Percentiles rank a stretch among this genome's conserved stretches.
These are phyloP conservation scores for Solanum gracilifrons DNA, from an alignment of 257 asterid species.

Conservation along the genomic window DNA sequence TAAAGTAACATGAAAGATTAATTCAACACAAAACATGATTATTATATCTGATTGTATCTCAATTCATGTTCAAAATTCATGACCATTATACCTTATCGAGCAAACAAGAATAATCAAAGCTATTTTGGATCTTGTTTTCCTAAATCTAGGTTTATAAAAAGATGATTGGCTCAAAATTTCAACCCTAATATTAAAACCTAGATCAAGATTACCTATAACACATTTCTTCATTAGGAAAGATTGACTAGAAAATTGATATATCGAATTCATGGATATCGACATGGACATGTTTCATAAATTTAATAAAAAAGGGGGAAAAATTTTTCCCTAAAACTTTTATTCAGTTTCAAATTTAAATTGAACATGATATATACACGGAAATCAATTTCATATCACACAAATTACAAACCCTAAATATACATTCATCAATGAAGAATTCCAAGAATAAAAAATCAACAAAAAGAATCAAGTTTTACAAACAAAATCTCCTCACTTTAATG, in stretches of 20 bases:
- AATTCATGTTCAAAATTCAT: neutral
- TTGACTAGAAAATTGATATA: neutral
- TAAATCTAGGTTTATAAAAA: neutral
- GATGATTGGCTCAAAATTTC: neutral
- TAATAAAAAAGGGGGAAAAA: neutral
- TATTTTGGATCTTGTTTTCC: neutral
- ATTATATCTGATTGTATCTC: neutral
- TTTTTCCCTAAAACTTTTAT: neutral
- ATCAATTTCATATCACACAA: neutral
- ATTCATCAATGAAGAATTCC: neutral
- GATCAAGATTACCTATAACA: neutral
- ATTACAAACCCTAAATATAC: neutral
- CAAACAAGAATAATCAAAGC: neutral
- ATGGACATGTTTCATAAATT: neutral
- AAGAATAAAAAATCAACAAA: neutral
- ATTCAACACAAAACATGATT: no score
- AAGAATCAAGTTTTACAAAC: neutral
- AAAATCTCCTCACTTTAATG: neutral
- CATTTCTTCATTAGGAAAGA: neutral
- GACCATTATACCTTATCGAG: neutral
- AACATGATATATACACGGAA: neutral
- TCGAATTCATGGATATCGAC: neutral
- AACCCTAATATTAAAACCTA: neutral
- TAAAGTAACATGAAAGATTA: no score
- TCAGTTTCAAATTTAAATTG: neutral